These are phyloP conservation scores for Stramenopiles sp. DNA, from an alignment of 352 stramenopile species.

Conservation along the genomic window DNA sequence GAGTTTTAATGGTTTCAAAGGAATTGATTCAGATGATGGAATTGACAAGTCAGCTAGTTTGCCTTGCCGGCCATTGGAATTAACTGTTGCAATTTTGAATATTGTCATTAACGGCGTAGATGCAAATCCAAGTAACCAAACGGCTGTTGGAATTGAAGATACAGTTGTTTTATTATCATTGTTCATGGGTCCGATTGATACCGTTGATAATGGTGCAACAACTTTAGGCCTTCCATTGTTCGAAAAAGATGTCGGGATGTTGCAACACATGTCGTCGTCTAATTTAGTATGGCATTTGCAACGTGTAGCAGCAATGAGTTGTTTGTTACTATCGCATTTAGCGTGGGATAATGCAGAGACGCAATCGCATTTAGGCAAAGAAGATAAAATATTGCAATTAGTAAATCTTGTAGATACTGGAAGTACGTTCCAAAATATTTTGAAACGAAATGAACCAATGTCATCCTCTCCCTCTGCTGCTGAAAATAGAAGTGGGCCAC, in stretches of 20 bases:
- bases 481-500: neutral
- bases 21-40: neutral
- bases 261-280: neutral
- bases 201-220: neutral
- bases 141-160: neutral
- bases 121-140: neutral
- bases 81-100: neutral
- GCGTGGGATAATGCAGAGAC: neutral
- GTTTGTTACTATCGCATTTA: neutral
- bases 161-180: neutral
- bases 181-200: neutral
- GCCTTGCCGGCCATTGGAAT: neutral
- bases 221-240: neutral
- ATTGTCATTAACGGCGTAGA: neutral
- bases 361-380: neutral
- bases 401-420: neutral
- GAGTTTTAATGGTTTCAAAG: neutral
- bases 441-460: neutral
- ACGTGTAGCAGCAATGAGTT: neutral
- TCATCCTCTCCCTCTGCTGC: neutral
- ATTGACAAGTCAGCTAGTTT: neutral
- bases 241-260: neutral
- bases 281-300: neutral
- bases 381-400: neutral
- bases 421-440: neutral